Percentiles rank a stretch among this genome's conserved stretches.
Conservation (phyloP, 257 asterid species). For the Solanum piurae region DNA sequence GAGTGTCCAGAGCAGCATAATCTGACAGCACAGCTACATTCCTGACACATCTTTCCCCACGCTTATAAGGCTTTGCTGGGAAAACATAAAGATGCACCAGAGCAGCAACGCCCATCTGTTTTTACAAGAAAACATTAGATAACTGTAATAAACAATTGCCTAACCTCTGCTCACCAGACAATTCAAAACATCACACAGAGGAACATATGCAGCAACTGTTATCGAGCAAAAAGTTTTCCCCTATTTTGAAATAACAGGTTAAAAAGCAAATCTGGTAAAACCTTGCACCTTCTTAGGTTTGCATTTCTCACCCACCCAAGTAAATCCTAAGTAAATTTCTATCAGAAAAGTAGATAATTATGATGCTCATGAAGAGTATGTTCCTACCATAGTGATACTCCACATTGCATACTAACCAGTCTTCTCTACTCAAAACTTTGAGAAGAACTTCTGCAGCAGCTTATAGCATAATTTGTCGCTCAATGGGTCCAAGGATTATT, state of each 20-base stretch:
- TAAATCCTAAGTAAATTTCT: not conserved
- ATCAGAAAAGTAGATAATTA: not conserved
- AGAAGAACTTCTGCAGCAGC: not conserved
- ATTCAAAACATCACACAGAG: not conserved
- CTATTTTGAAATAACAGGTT: not conserved
- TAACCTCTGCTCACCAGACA: not conserved
- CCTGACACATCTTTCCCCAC: constrained; percentile 92
- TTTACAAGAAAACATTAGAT: constrained; percentile 13
- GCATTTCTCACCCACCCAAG: not conserved
- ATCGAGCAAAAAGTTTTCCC: not conserved
- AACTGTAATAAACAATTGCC: not conserved
- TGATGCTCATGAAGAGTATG: not conserved
- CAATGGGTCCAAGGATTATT: not conserved
- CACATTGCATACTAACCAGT: not conserved
- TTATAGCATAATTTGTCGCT: not conserved
- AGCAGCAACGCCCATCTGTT: constrained; percentile 98
- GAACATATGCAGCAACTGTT: not conserved
- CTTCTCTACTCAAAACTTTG: not conserved
- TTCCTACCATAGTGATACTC: not conserved
- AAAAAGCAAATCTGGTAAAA: not conserved
- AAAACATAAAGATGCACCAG: constrained; percentile 87
- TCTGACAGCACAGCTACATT: constrained; percentile 88
- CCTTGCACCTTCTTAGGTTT: not conserved
- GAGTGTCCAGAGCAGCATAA: constrained; percentile 80
- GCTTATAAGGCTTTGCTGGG: constrained; percentile 89